phyloP scores from a whole-genome alignment of 805 yeast genomes.

The Candida argentea region DNA sequence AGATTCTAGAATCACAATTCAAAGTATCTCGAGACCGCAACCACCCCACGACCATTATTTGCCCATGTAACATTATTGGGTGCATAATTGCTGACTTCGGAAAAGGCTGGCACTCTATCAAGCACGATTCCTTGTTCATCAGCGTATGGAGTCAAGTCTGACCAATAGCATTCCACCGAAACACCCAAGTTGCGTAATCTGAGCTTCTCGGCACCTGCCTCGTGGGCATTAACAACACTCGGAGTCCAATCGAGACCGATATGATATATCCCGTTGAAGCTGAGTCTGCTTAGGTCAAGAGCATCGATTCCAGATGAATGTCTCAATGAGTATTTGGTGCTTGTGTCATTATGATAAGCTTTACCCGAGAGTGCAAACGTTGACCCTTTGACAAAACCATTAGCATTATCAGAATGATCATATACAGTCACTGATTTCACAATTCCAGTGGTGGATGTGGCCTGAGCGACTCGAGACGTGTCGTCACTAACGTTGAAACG shows the following conservation, averaged over 20 bases:
- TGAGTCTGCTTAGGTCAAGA: conserved; percentile 53
- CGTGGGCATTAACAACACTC: conserved; percentile 32
- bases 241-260: conserved; percentile 75
- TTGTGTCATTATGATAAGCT: too few species aligned
- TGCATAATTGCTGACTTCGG: conserved; percentile 57
- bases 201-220: conserved; percentile 12
- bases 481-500: conserved; percentile 37
- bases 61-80: conserved; percentile 59
- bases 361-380: too few species aligned
- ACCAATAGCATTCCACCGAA: conserved; percentile 64
- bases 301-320: conserved; percentile 53
- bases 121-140: conserved; percentile 15
- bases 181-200: conserved; percentile 39
- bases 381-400: too few species aligned
- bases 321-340: conserved; percentile 41
- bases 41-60: conserved; percentile 59
- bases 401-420: too few species aligned
- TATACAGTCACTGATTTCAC: too few species aligned
- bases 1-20: conserved; percentile 8
- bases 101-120: conserved; percentile 55
- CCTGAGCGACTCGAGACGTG: conserved; percentile 4
- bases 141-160: conserved; percentile 43
- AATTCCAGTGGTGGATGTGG: too few species aligned
- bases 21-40: conserved; percentile 43
- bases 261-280: conserved; percentile 49